A percentile compares a stretch with the other conserved stretches of the same genome.
These are phyloP conservation scores for Solanum hybrid DNA, from an alignment of 305 asterid genomes.

Conservation along the genomic window DNA sequence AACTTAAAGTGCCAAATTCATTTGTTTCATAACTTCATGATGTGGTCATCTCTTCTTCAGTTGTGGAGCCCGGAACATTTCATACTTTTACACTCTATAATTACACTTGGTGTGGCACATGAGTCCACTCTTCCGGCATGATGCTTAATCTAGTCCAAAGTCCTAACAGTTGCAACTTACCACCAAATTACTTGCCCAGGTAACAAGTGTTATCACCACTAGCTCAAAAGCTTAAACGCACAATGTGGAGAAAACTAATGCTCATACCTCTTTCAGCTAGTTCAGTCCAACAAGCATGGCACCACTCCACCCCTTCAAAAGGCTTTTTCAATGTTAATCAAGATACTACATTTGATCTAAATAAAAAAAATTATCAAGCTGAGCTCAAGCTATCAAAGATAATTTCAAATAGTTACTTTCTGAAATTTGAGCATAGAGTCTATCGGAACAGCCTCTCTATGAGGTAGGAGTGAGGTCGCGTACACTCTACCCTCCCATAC, in stretches of 20 bases:
- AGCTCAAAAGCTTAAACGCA: background rate
- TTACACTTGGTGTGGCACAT: slow-evolving; percentile 1
- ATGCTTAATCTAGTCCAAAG: background rate
- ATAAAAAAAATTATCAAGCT: background rate
- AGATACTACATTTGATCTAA: background rate
- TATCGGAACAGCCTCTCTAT: background rate
- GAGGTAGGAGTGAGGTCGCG: background rate
- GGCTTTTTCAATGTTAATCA: background rate
- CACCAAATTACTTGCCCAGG: background rate
- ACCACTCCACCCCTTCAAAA: background rate
- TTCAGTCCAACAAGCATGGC: background rate
- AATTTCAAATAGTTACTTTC: background rate
- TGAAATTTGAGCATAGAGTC: background rate
- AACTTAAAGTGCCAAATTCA: background rate
- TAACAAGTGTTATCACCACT: background rate
- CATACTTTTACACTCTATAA: background rate
- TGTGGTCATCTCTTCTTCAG: background rate
- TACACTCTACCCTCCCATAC: background rate
- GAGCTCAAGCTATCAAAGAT: background rate
- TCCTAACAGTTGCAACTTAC: background rate
- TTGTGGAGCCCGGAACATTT: background rate
- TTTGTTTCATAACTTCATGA: background rate
- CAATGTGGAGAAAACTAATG: background rate
- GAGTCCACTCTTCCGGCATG: background rate
- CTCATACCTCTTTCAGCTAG: background rate